Conservation (phyloP, 2,329 filamentous ascomycete species). For the Aspergillus quadrilineatus region DNA sequence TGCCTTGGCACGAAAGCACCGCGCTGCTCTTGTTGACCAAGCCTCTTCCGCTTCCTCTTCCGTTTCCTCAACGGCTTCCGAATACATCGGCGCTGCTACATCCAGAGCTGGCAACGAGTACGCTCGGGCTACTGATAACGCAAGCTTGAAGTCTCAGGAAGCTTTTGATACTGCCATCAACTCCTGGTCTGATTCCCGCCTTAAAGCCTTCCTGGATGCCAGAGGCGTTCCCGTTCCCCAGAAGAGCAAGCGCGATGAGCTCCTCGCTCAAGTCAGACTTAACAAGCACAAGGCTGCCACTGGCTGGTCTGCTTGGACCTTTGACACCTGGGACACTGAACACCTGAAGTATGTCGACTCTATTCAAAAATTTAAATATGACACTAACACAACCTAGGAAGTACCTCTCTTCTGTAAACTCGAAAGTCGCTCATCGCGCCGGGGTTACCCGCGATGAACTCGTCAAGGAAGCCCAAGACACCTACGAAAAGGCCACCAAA, state of each 20-base stretch:
- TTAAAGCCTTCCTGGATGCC: slow-evolving; percentile 76
- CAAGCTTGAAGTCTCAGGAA: slow-evolving; percentile 60
- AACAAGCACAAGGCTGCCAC: slow-evolving; percentile 68
- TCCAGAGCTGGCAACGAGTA: slow-evolving; percentile 74
- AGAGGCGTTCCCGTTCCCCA: slow-evolving; percentile 75
- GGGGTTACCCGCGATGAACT: slow-evolving; percentile 72
- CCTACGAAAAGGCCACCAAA: slow-evolving; percentile 49
- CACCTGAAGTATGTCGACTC: slow-evolving; percentile 60
- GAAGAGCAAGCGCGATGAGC: slow-evolving; percentile 67
- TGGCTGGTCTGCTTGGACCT: slow-evolving; percentile 72
- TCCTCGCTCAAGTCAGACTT: slow-evolving; percentile 71
- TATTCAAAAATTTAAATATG: neutral
- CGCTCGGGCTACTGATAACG: slow-evolving; percentile 71
- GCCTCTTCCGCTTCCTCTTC: slow-evolving; percentile 40
- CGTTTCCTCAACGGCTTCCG: slow-evolving; percentile 52
- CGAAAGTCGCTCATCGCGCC: slow-evolving; percentile 61
- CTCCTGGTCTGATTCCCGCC: slow-evolving; percentile 71
- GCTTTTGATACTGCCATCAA: slow-evolving; percentile 63
- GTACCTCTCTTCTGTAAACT: slow-evolving; percentile 49
- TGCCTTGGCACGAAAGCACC: slow-evolving; percentile 84
- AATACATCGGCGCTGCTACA: slow-evolving; percentile 66
- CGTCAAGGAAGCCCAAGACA: slow-evolving; percentile 54
- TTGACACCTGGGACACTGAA: slow-evolving; percentile 72
- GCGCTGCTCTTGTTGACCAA: slow-evolving; percentile 57
- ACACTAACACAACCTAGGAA: slow-evolving; percentile 35